Conservation (phyloP, 805 yeast species). For the Candida sphagnicola region DNA sequence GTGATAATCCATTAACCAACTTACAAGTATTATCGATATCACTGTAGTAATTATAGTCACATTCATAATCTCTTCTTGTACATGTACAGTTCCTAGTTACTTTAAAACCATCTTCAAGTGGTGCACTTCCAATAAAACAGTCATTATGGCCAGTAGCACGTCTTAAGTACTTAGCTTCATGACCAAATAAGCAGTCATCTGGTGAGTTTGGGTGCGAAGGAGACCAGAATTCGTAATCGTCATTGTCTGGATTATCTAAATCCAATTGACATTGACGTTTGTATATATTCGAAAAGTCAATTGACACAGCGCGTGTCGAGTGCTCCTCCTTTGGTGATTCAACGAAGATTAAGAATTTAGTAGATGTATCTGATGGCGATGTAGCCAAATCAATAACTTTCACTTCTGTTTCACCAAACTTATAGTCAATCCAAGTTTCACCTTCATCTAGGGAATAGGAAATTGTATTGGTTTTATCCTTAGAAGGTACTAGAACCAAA, state of each 20-base stretch:
- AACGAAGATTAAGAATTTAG: slow-evolving; percentile 68
- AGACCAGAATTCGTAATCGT: slow-evolving; percentile 42
- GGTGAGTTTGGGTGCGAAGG: slow-evolving; percentile 33
- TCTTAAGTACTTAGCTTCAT: slow-evolving; percentile 37
- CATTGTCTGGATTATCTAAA: slow-evolving; percentile 36
- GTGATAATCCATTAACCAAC: slow-evolving; percentile 68
- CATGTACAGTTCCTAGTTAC: slow-evolving; percentile 72
- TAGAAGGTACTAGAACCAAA: slow-evolving; percentile 63
- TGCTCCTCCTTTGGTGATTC: slow-evolving; percentile 32
- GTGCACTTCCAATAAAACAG: slow-evolving; percentile 69
- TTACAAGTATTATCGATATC: slow-evolving; percentile 80
- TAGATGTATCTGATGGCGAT: slow-evolving; percentile 86
- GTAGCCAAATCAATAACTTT: slow-evolving; percentile 73
- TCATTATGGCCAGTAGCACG: slow-evolving; percentile 44
- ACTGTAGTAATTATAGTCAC: slow-evolving; percentile 81
- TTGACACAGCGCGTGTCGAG: slow-evolving; percentile 37
- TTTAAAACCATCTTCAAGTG: slow-evolving; percentile 52
- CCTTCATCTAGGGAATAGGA: slow-evolving; percentile 79
- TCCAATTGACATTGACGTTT: slow-evolving; percentile 40
- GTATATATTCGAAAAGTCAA: slow-evolving; percentile 35
- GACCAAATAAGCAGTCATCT: slow-evolving; percentile 42
- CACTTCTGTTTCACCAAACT: slow-evolving; percentile 57
- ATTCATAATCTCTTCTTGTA: slow-evolving; percentile 83
- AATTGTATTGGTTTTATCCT: slow-evolving; percentile 54
- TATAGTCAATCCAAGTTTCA: slow-evolving; percentile 61